Base-by-base conservation (phyloP, 768 basidiomycete species). In the Leccinum uliginosum region DNA sequence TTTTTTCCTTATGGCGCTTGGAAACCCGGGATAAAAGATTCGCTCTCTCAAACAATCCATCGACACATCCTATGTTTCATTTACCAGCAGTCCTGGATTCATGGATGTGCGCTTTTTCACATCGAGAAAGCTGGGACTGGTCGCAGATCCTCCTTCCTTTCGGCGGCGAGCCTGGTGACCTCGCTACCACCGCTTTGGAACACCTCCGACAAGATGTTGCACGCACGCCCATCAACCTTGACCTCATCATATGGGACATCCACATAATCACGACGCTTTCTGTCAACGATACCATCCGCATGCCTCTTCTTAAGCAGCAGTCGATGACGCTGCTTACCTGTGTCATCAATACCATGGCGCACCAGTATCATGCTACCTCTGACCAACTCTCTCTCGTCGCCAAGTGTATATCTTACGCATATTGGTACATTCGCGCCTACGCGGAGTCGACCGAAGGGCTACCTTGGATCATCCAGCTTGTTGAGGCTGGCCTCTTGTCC, bases 381-480 rank as follows among this genome's bases (percentile, higher is more conserved):
- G 11, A 59, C 14, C 54, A 44, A 8, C 62, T 17, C 17, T 1
- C 43, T 14, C 44, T 66, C 50, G 46, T 66, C 24, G 67, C 70
- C 24, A 70, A 65, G 40, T 60, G 55, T 30, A 55, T 70, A 47
- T 72, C 70, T 4, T 68, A 64, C 32, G 66, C 60, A 12, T 70
- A 68, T 23, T 70, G 70, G 69, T 66, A 68, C 32, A 64, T 70
- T 44, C 70, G 70, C 9, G 57, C 62, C 6, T 66, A 62, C n/a
- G 58, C 64, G 30, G 68, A 72, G 48, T 61, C 54, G 30, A 58
- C 64, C 17, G 64, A 70, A 6, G 70, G 66, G 7, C 17, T 68
- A 4, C 58, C 64, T 52, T 70, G 70, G 68, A 34, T 70, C 47
- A 54, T 29, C 12, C 66, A 71, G 56, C 50, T 57, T 23, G 40